Evolutionary conservation across 1,284 basidiomycete species (phyloP), one percentile per base, ranked within the genome.

Genomic region (Ustilago trichophora): DNA sequence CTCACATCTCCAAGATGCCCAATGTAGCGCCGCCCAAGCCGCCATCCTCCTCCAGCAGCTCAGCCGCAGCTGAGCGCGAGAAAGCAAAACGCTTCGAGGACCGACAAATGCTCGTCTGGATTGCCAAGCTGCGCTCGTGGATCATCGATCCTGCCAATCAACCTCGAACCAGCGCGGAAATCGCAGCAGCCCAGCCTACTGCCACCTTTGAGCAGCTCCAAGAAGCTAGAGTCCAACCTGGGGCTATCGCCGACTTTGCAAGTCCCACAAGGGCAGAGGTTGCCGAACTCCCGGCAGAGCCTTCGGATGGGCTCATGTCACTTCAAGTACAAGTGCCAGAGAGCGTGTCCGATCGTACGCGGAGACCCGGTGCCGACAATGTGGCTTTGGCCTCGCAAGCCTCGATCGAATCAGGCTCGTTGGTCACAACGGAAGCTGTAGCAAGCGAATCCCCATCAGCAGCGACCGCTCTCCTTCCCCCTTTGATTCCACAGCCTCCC

Each of bases 31-130:
- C 67, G 34, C 34, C 60, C 19, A 62, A 46, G 27, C 40, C 41
- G 16, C 59, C 48, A 11, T 45, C 59, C 12, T 63, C 66, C 10
- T 59, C 63, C 32, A 27, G n/a, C 25, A 37, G 31, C 32, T 19
- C 86, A 83, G 72, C 60, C 78, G 62, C 83, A 15, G 51, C 52
- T 6, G 62, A 74, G 10, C 45, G 51, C 8, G 57, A 67, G 13
- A 58, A 60, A 18, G 57, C 53, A 19, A 67, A 64, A 47, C 72
- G 59, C 38, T 54, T 52, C 27, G 70, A 73, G 32, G 73, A 77
- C n/a, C 55, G 56, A 1, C 55, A 65, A 31, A 71, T 71, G 63
- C 83, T 42, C 18, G 51, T 55, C 3, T 77, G 76, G 75, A 75
- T 78, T 32, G 54, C 48, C 19, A 57, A 72, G 42, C 45, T 78